These are phyloP conservation scores for Medicago ruthenica DNA, from an alignment of 306 rosid genomes.

Conservation along the genomic window DNA sequence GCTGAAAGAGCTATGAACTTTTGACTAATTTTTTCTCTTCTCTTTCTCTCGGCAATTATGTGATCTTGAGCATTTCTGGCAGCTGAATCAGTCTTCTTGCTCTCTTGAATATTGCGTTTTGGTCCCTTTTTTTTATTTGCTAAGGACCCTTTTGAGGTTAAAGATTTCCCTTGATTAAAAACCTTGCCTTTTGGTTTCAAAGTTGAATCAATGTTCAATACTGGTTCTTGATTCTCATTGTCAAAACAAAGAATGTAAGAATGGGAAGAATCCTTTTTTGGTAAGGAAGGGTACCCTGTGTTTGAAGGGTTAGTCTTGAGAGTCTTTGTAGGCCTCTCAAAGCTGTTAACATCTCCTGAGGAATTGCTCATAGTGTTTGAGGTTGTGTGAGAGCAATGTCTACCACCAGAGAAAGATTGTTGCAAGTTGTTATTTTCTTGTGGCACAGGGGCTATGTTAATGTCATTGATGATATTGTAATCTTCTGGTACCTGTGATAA, in stretches of 20 bases:
- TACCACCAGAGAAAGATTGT: constrained; percentile 43
- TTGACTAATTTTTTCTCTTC: constrained; percentile 79
- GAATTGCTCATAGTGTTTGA: constrained; percentile 48
- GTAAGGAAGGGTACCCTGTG: neutral
- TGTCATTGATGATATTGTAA: constrained; percentile 39
- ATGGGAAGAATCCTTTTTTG: constrained; percentile 34
- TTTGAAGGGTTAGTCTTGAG: constrained; percentile 38
- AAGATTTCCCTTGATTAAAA: constrained; percentile 22
- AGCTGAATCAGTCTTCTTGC: constrained; percentile 35
- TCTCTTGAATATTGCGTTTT: constrained; percentile 22
- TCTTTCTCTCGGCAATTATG: constrained; percentile 76
- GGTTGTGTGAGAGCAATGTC: constrained; percentile 47
- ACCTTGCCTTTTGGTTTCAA: constrained; percentile 50
- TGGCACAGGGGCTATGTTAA: constrained; percentile 2
- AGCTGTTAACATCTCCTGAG: constrained; percentile 44
- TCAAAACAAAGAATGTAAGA: constrained; percentile 58
- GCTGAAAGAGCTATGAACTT: constrained; percentile 82
- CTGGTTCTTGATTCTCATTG: constrained; percentile 30
- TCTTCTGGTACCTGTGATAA: constrained; percentile 57
- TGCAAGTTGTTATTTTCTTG: constrained; percentile 35
- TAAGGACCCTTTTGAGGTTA: constrained; percentile 21
- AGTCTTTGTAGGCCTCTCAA: constrained; percentile 46
- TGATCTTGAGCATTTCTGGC: constrained; percentile 54
- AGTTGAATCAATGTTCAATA: constrained; percentile 3
- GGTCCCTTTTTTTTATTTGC: constrained; percentile 39